These are phyloP conservation scores for Austropuccinia psidii DNA, from an alignment of 1,284 basidiomycete species.

Conservation along the genomic window DNA sequence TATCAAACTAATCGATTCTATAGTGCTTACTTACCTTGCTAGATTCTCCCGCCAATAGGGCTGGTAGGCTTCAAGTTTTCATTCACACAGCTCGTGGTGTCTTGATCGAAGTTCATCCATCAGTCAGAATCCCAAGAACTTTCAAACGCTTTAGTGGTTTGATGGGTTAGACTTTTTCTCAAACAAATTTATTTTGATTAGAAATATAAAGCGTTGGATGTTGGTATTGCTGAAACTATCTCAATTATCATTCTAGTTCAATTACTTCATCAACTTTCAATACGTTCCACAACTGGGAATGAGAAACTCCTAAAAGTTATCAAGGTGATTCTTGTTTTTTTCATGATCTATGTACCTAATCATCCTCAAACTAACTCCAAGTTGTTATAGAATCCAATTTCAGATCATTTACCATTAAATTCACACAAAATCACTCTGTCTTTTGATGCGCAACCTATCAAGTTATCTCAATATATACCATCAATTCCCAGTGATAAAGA, in stretches of 20 bases:
- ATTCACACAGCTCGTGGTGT: constrained; percentile 96
- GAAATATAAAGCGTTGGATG: background rate
- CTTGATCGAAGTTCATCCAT: constrained; percentile 96
- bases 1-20: constrained; percentile 3
- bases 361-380: background rate
- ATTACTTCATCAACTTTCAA: constrained; percentile 89
- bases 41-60: constrained; percentile 97
- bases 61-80: constrained; percentile 91
- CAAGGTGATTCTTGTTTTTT: constrained; percentile 55
- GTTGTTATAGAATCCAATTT: constrained; percentile 70
- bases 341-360: background rate
- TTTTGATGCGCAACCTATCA: constrained; percentile 76
- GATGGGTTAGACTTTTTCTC: constrained; percentile 65
- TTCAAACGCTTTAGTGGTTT: constrained; percentile 98
- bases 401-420: constrained; percentile 89
- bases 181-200: background rate
- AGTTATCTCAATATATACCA: constrained; percentile 73
- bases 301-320: constrained; percentile 96
- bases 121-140: constrained; percentile 91
- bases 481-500: constrained; percentile 76
- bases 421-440: constrained; percentile 93
- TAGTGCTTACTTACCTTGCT: constrained; percentile 92
- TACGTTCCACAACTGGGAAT: constrained; percentile 88
- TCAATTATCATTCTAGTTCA: constrained; percentile 60
- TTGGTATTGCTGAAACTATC: background rate